phyloP scores from a whole-genome alignment of 1,284 basidiomycete species.

The Moniliella sp. region DNA sequence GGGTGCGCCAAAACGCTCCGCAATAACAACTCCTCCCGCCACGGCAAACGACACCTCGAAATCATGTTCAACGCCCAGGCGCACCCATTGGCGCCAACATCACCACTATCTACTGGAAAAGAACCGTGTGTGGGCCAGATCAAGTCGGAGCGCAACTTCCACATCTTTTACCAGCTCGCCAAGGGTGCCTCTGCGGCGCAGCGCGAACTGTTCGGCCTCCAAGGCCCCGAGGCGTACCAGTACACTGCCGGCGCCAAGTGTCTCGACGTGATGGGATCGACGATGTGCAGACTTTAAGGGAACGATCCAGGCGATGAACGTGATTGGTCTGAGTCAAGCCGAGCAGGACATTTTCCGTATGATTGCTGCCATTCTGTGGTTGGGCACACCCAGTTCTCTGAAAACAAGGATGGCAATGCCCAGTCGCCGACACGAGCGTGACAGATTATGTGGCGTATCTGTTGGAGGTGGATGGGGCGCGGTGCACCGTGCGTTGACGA shows the following conservation, averaged over 20 bases:
- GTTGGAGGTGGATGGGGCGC: slow-evolving; percentile 61
- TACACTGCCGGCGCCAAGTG: slow-evolving; percentile 83
- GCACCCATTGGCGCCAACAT: slow-evolving; percentile 96
- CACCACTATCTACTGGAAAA: slow-evolving; percentile 93
- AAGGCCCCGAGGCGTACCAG: slow-evolving; percentile 81
- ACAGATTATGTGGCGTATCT: slow-evolving; percentile 86
- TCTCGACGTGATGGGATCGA: slow-evolving; percentile 74
- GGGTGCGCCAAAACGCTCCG: slow-evolving; percentile 97
- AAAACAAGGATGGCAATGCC: slow-evolving; percentile 74
- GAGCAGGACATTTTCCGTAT: slow-evolving; percentile 87
- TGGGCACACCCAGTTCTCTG: slow-evolving; percentile 57
- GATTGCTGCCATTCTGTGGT: slow-evolving; percentile 78
- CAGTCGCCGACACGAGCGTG: slow-evolving; percentile 59
- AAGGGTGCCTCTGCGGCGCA: slow-evolving; percentile 75
- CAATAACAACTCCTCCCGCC: slow-evolving; percentile 95
- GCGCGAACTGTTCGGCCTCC: slow-evolving; percentile 80
- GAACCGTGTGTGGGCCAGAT: slow-evolving; percentile 87
- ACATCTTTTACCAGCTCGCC: slow-evolving; percentile 98
- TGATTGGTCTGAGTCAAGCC: slow-evolving; percentile 59
- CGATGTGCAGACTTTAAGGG: slow-evolving; percentile 67
- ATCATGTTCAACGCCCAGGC: slow-evolving; percentile 92
- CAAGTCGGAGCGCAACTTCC: slow-evolving; percentile 86
- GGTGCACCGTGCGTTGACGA: slow-evolving; percentile 68
- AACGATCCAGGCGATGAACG: slow-evolving; percentile 80
- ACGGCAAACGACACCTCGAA: slow-evolving; percentile 85